phyloP scores from a whole-genome alignment of 2,329 filamentous ascomycete genomes.

The Monilinia aucupariae region DNA sequence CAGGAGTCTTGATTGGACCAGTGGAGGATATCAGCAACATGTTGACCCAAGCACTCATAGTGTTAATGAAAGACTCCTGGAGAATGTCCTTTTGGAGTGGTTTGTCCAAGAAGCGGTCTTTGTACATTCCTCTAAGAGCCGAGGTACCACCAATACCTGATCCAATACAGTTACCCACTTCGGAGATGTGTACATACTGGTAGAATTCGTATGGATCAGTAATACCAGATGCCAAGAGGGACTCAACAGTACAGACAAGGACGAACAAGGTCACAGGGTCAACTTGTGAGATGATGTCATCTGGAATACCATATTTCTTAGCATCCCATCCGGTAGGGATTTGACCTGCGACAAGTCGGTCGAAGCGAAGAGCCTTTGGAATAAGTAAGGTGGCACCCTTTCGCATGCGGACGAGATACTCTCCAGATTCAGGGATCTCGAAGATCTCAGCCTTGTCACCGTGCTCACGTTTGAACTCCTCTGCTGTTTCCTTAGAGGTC shows the following conservation, averaged over 20 bases:
- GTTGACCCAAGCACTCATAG: conserved; percentile 99
- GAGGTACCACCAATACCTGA: conserved; percentile 95
- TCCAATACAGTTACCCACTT: conserved; percentile 96
- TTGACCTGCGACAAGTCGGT: conserved; percentile 94
- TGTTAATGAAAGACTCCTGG: conserved; percentile 99
- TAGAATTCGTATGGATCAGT: conserved; percentile 99
- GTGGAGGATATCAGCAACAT: conserved; percentile 97
- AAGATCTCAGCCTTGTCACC: conserved; percentile 97
- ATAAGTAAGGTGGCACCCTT: conserved; percentile 94
- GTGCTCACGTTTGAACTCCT: conserved; percentile 96
- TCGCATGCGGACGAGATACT: conserved; percentile 90
- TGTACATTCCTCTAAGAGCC: conserved; percentile 95
- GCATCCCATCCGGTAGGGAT: conserved; percentile 97
- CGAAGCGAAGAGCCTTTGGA: conserved; percentile 93
- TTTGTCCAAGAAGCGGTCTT: conserved; percentile 93
- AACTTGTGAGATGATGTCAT: conserved; percentile 96
- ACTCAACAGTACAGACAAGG: conserved; percentile 87
- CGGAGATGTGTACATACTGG: conserved; percentile 97
- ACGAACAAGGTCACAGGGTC: conserved; percentile 95
- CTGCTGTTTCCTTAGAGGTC: conserved; percentile 91
- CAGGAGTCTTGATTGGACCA: conserved; percentile 96
- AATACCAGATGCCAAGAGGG: conserved; percentile 86
- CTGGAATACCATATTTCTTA: conserved; percentile 90
- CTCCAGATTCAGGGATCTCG: conserved; percentile 86
- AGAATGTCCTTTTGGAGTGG: conserved; percentile 98